Evolutionary conservation across 2,329 filamentous ascomycete species (phyloP).

Genomic region (Microsporum ferrugineum): DNA sequence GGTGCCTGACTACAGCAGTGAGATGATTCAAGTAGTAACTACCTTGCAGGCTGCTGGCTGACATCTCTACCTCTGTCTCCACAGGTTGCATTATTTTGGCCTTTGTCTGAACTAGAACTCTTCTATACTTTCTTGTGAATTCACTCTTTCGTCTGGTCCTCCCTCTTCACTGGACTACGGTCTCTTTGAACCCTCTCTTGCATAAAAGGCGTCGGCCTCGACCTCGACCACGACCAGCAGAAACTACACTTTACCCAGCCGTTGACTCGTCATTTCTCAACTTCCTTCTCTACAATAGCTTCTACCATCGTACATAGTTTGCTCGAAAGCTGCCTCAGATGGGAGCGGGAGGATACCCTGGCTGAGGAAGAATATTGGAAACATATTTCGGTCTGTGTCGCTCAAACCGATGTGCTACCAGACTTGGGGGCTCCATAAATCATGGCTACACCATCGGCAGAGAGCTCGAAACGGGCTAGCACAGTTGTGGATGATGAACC

Average conservation of each 20-base stretch:
- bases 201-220: background rate
- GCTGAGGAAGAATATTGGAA: background rate
- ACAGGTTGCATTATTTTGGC: background rate
- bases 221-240: background rate
- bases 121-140: background rate
- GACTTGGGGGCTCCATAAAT: constrained; percentile 3
- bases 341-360: background rate
- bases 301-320: background rate
- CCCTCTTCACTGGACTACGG: background rate
- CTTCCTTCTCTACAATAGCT: background rate
- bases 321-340: background rate
- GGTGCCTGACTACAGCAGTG: background rate
- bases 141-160: background rate
- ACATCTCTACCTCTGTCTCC: background rate
- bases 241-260: background rate
- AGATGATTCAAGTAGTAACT: background rate
- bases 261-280: background rate
- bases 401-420: constrained; percentile 2
- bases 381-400: background rate
- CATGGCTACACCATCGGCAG: constrained; percentile 26
- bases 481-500: constrained; percentile 19
- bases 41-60: constrained; percentile 1
- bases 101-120: background rate
- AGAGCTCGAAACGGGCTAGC: constrained; percentile 27
- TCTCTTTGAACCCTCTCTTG: background rate